A percentile compares a stretch with the other conserved stretches of the same genome.
phyloP scores from a whole-genome alignment of 2,329 filamentous ascomycete species.

The Cercospora canescens region DNA sequence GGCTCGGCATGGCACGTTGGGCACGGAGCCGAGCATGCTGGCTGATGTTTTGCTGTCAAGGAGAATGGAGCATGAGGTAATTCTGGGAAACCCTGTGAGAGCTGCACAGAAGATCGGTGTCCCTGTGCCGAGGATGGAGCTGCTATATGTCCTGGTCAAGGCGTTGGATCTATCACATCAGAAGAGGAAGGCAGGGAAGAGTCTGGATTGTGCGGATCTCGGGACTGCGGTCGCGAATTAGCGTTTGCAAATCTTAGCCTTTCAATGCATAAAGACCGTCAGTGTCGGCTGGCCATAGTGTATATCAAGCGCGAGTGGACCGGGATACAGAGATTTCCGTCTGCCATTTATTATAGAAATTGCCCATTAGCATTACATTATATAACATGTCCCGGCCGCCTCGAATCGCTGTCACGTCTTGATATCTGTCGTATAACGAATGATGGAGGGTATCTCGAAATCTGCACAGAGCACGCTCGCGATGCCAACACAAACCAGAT shows the following conservation, averaged over 20 bases:
- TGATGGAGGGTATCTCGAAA: conserved; percentile 22
- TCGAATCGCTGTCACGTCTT: neutral
- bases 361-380: conserved; percentile 6
- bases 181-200: conserved; percentile 24
- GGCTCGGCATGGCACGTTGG: conserved; percentile 36
- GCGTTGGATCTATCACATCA: conserved; percentile 41
- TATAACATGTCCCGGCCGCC: neutral
- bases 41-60: conserved; percentile 46
- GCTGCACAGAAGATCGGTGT: conserved; percentile 44
- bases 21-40: conserved; percentile 53
- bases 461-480: conserved; percentile 12
- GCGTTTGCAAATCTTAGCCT: rapidly evolving
- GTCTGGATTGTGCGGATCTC: conserved; percentile 24
- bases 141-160: conserved; percentile 48
- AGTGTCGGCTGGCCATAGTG: neutral
- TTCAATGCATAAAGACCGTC: neutral
- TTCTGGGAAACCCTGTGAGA: conserved; percentile 49
- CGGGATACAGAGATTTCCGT: neutral
- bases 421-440: conserved; percentile 6
- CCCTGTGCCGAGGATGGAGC: conserved; percentile 43
- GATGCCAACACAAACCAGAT: neutral
- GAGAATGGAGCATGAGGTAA: conserved; percentile 52
- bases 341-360: neutral
- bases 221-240: neutral
- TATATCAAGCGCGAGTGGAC: neutral